These are phyloP conservation scores for Lagenaria siceraria DNA, from an alignment of 306 rosid genomes.

Conservation along the genomic window DNA sequence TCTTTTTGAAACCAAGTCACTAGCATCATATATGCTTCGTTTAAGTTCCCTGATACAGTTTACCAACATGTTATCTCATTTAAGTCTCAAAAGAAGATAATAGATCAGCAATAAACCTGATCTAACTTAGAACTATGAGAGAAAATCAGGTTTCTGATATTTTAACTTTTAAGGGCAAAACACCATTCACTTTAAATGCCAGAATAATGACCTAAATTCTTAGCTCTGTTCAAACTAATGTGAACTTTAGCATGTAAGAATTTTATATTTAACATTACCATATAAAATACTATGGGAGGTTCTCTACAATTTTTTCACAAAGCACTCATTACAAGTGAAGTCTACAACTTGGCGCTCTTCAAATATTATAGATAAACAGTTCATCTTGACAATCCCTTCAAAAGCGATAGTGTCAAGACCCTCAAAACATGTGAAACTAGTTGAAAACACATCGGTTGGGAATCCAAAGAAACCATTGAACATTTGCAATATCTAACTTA, in stretches of 20 bases:
- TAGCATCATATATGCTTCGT: conserved; percentile 30
- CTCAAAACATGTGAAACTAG: not conserved
- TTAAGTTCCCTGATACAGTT: conserved; percentile 41
- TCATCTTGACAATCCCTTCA: not conserved
- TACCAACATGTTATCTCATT: not conserved
- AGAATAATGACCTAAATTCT: not conserved
- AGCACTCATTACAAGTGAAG: too few relatives aligned
- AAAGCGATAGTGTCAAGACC: not conserved
- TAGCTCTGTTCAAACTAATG: not conserved
- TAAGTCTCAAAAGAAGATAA: not conserved
- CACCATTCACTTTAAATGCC: not conserved
- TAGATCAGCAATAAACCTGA: not conserved
- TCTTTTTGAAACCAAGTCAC: conserved; percentile 43
- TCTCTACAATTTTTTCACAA: not conserved
- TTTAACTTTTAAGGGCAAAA: not conserved
- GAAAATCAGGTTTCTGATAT: not conserved
- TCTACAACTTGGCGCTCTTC: not conserved
- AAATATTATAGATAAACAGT: not conserved
- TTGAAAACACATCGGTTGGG: not conserved
- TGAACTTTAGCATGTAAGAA: not conserved
- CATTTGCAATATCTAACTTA: not conserved
- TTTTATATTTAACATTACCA: not conserved
- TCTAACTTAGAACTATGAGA: not conserved
- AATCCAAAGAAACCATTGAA: not conserved
- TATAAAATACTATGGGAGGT: not conserved